Base-by-base conservation (phyloP, 2,329 filamentous ascomycete genomes). In the Teratosphaeria zuluensis region DNA sequence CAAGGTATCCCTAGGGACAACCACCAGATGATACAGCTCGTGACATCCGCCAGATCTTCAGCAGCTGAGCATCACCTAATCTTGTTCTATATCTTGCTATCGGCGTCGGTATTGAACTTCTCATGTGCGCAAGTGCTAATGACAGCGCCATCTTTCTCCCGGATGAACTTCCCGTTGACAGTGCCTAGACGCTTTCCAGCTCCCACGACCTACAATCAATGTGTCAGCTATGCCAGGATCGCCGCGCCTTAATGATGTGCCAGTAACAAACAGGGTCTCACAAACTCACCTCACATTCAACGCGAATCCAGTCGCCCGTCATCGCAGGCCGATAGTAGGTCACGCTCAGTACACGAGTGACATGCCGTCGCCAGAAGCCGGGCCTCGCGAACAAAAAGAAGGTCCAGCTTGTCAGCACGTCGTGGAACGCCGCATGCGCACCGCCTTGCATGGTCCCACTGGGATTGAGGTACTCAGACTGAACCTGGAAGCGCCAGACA, bases 301-400 rank as follows among this genome's bases (percentile, higher is more conserved):
- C 68, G 31, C 70, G 65, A 14, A 78, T 58, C 56, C 71, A 71
- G 30, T 72, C 64, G 0, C 76, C 77, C 54, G 74, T 67, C 4
- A 69, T 66, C 30, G 74, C 74, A 4, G 76, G 76, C 9, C 75
- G 64, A 38, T 79, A 59, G 61, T 78, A 80, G 2, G 74, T 77
- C 55, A 77, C 77, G 62, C 74, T 78, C 61, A 80, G 65, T 56
- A 66, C 73, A 42, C 73, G 60, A 7, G 52, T 53, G 28, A 31
- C 52, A 32, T 53, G 28, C 8, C 12, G 28, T n/a, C 54, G 54
- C 66, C 65, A 68, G n/a, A 67, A 69, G 0, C 63, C 64, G 30
- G 60, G 61, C 51, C 59, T 61, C 8, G 55, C 56, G 38, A 65
- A 61, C 2, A 64, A 35, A 46, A 63, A 61, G 30, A 67, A 55